A percentile compares a stretch with the other conserved stretches of the same genome.
phyloP scores from a whole-genome alignment of 768 basidiomycete genomes.

The Rubroboletus satanas region DNA sequence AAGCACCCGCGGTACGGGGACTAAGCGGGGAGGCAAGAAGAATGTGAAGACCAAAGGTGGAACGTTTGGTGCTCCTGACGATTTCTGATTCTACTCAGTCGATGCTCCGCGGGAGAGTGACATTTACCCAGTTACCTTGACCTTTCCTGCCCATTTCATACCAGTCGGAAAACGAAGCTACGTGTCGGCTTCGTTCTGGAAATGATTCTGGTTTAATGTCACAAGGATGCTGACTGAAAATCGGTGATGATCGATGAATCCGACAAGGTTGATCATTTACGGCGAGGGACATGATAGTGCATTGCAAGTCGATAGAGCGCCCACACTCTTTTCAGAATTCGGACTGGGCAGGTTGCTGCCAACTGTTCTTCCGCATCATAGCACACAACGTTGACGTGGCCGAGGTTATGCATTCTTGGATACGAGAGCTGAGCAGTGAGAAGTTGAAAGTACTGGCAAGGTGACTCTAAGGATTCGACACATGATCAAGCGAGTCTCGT shows the following conservation, averaged over 20 bases:
- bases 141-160: neutral
- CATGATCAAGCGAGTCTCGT: too few relatives aligned
- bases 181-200: too few relatives aligned
- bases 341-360: too few relatives aligned
- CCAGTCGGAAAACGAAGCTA: neutral
- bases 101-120: neutral
- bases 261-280: neutral
- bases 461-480: too few relatives aligned
- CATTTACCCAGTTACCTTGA: neutral
- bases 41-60: slow-evolving; percentile 32
- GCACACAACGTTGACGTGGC: too few relatives aligned
- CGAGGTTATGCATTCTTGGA: too few relatives aligned
- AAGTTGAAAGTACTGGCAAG: too few relatives aligned
- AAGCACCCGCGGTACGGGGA: slow-evolving; percentile 16
- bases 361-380: too few relatives aligned
- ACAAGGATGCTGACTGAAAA: neutral
- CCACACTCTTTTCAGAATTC: too few relatives aligned
- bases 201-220: neutral
- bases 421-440: too few relatives aligned
- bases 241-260: neutral
- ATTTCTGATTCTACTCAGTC: slow-evolving; percentile 11
- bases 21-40: slow-evolving; percentile 26
- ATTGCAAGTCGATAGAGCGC: too few relatives aligned
- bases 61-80: slow-evolving; percentile 33
- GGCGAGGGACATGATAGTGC: neutral